Conservation (phyloP, 768 basidiomycete genomes). For the Atractiella rhizophila region DNA sequence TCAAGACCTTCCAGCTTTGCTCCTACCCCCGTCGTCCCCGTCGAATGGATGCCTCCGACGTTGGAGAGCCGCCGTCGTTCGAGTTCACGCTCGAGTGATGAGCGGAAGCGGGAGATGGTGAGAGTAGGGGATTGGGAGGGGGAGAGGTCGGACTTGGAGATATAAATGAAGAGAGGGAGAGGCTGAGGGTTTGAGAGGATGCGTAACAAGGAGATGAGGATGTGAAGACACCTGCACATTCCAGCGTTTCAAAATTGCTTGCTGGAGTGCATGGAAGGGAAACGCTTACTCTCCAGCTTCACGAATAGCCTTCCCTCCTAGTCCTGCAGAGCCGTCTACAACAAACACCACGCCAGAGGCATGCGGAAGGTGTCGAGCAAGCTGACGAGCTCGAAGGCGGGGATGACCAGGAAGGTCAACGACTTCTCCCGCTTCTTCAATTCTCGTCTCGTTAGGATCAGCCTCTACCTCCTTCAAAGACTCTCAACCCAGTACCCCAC, state of each 20-base stretch:
- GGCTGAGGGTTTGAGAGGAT: not conserved
- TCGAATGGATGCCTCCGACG: not conserved
- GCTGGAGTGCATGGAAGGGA: no score
- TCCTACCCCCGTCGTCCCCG: not conserved
- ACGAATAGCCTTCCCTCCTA: not conserved
- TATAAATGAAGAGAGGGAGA: slow-evolving; percentile 2
- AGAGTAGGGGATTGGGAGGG: not conserved
- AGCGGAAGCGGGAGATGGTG: not conserved
- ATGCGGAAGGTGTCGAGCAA: slow-evolving; percentile 14
- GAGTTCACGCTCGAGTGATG: slow-evolving; percentile 3
- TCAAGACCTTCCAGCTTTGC: slow-evolving; percentile 4
- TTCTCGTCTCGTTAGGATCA: no score
- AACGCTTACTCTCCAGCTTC: slow-evolving; percentile 4
- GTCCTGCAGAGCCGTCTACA: slow-evolving; percentile 5
- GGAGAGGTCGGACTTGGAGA: slow-evolving; percentile 5
- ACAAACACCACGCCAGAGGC: slow-evolving; percentile 13
- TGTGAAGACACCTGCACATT: no score
- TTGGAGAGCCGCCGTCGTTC: slow-evolving; percentile 2
- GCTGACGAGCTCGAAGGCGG: slow-evolving; percentile 13
- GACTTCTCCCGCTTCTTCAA: no score
- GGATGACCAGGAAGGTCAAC: slow-evolving; percentile 17
- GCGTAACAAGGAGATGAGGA: slow-evolving; percentile 1
- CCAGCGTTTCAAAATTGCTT: no score
- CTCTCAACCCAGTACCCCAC: no score
- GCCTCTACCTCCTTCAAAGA: no score